Evolutionary conservation across 208 protist species (phyloP).

Genomic region (Trypanosomatidae sp.): DNA sequence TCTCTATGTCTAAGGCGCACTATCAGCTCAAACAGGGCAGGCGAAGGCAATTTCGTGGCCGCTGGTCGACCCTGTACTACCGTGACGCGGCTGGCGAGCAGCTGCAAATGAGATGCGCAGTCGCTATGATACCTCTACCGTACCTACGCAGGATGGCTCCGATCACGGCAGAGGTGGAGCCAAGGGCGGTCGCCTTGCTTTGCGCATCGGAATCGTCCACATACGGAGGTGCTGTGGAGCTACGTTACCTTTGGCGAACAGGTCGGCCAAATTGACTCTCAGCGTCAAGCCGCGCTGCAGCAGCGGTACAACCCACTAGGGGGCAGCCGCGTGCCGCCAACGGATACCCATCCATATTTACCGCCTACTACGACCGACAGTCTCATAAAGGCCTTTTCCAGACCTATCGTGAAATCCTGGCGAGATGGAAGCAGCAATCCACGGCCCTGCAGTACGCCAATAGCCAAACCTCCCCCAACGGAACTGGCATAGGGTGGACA

Average conservation of each 20-base stretch:
- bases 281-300: conserved; percentile 17
- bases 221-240: neutral
- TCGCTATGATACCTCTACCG: conserved; percentile 10
- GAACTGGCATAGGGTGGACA: neutral
- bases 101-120: conserved; percentile 14
- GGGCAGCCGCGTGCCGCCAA: conserved; percentile 1
- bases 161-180: neutral
- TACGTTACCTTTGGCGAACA: conserved; percentile 20
- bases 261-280: neutral
- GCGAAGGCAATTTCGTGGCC: neutral
- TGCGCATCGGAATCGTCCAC: neutral
- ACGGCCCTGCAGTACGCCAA: neutral
- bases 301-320: neutral
- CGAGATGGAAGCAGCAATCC: neutral
- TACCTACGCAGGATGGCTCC: neutral
- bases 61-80: neutral
- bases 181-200: neutral
- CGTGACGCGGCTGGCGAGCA: conserved; percentile 9
- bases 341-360: conserved; percentile 5
- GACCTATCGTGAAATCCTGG: neutral
- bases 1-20: conserved; percentile 1
- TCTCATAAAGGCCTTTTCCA: neutral
- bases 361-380: conserved; percentile 17
- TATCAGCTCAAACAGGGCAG: conserved; percentile 19
- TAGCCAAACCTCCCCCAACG: neutral